Evolutionary conservation across 345 rosid species (phyloP), one percentile per base, ranked within the genome.

Genomic region (Lenwebbia sp.): DNA sequence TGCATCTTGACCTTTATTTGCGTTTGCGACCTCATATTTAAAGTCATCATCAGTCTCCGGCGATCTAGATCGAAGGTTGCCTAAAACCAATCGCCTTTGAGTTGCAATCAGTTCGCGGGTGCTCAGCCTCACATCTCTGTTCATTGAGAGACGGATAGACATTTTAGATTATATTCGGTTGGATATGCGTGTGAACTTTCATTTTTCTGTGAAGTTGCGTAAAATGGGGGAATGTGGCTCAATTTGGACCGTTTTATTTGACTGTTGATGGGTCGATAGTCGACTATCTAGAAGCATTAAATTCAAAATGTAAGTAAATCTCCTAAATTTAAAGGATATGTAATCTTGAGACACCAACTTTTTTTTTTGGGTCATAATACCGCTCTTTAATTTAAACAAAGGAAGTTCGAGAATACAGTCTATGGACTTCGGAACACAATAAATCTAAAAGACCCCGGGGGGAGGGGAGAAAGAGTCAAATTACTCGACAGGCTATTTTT

Each of bases 51-150:
- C 2, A 14, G 1, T 62, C 1, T 19, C 0, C 6, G 1, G 47
- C 0, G 13, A 70, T 5, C 13, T 9, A 4, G 3, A 40, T 33
- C 1, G 7, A 33, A 70, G 3, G 25, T 33, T 9, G 25, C 13
- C 0, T 9, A 2, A 17, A 13, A 70, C 1, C 0, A 3, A 33
- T 1, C 22, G 25, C 47, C 6, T 4, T 65, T 0, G 10, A 62
- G 19, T 22, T 14, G 21, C 40, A 14, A 62, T 28, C 0, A 6
- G 7, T 17, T 62, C 21, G 3, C 5, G 1, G 22, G 10, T 28
- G 1, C 11, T 62, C 13, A 9, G 25, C 22, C 0, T 17, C 1
- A 9, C 47, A 19, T 10, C 25, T 70, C 25, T 6, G 21, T 17
- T 65, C 44, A 33, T 65, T 60, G 0, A 28, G 0, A 47, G 50